Conservation (phyloP, 345 rosid genomes). For the Pugionium dolabratum region DNA sequence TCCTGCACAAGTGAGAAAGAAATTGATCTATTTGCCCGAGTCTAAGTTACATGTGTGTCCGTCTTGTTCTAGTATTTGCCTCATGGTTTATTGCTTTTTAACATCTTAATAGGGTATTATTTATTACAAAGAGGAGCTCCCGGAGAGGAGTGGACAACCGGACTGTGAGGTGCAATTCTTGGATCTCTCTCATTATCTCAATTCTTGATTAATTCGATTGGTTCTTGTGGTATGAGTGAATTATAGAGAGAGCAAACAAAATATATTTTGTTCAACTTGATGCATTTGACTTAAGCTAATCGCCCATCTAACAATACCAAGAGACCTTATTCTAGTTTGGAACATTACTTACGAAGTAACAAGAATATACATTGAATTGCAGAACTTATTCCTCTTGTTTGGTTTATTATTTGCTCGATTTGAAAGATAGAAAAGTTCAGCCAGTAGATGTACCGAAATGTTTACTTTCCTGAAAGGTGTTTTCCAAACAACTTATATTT, state of each 20-base stretch:
- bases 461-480: no score
- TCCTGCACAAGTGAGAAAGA: constrained; percentile 48
- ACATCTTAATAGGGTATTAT: constrained; percentile 42
- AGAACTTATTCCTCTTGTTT: not conserved
- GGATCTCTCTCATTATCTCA: constrained; percentile 13
- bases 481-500: no score
- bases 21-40: not conserved
- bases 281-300: not conserved
- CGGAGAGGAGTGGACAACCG: constrained; percentile 67
- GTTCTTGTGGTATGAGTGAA: not conserved
- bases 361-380: constrained; percentile 19
- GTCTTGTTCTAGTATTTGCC: not conserved
- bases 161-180: constrained; percentile 61
- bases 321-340: constrained; percentile 13
- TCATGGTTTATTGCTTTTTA: constrained; percentile 16
- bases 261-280: no score
- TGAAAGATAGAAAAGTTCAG: no score
- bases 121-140: constrained; percentile 62
- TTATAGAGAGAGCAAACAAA: not conserved
- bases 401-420: constrained; percentile 1
- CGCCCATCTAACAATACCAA: constrained; percentile 2
- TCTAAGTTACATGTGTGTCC: not conserved
- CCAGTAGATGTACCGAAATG: no score
- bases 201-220: not conserved
- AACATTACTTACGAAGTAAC: not conserved